phyloP scores from a whole-genome alignment of 2,329 filamentous ascomycete genomes.

The Paraconiothyrium sp. region DNA sequence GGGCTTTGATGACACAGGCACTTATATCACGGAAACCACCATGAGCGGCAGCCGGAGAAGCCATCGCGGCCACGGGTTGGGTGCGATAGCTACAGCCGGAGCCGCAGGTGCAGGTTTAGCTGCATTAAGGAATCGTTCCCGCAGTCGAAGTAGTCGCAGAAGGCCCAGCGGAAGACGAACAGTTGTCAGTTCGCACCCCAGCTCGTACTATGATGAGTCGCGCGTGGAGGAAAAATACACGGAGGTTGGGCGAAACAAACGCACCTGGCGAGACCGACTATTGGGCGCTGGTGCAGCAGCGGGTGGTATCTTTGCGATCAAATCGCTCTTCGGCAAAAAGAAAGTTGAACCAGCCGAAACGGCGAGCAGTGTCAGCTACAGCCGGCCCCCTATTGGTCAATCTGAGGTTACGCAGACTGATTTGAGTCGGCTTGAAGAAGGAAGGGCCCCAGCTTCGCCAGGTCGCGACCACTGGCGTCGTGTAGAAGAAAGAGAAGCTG shows the following conservation, averaged over 20 bases:
- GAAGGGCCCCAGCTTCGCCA: conserved; percentile 60
- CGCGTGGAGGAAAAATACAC: conserved; percentile 57
- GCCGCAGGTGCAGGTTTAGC: conserved; percentile 67
- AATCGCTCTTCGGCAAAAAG: conserved; percentile 68
- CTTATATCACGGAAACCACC: conserved; percentile 66
- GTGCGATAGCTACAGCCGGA: conserved; percentile 63
- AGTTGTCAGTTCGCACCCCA: conserved; percentile 47
- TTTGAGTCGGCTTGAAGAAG: conserved; percentile 62
- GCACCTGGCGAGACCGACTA: conserved; percentile 57
- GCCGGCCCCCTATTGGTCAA: conserved; percentile 61
- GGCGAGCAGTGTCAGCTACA: conserved; percentile 63
- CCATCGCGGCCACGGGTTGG: conserved; percentile 50
- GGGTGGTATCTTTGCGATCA: conserved; percentile 53
- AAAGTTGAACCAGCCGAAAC: conserved; percentile 55
- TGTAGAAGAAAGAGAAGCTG: conserved; percentile 50
- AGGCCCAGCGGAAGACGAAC: conserved; percentile 36
- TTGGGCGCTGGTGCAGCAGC: conserved; percentile 55
- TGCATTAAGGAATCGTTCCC: conserved; percentile 57
- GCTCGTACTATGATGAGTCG: conserved; percentile 45
- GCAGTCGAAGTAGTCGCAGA: conserved; percentile 50
- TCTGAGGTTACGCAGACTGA: conserved; percentile 59
- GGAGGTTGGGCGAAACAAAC: conserved; percentile 35
- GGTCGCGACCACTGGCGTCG: conserved; percentile 47
- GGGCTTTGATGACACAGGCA: conserved; percentile 65
- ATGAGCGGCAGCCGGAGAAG: conserved; percentile 52